A percentile compares a stretch with the other conserved stretches of the same genome.
These are phyloP conservation scores for Psilocybe cubensis DNA, from an alignment of 768 basidiomycete genomes.

Conservation along the genomic window DNA sequence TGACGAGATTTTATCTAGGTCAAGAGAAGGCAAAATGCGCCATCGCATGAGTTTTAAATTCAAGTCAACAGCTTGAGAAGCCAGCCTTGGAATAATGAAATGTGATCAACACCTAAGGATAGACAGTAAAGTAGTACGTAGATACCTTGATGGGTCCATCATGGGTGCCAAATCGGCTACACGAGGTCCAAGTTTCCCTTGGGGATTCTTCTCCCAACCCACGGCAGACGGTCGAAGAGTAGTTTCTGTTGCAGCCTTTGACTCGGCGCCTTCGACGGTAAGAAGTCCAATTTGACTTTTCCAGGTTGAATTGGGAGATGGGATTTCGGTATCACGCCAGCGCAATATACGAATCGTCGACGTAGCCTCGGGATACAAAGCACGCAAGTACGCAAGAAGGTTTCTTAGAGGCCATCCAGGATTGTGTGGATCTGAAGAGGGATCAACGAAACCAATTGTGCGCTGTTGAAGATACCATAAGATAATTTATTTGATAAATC, in stretches of 20 bases:
- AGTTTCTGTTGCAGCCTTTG: slow-evolving; percentile 11
- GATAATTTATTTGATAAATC: background rate
- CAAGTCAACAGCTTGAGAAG: slow-evolving; percentile 96
- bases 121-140: background rate
- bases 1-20: slow-evolving; percentile 83
- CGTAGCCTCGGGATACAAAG: slow-evolving; percentile 54
- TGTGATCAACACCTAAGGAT: background rate
- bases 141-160: slow-evolving; percentile 91
- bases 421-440: slow-evolving; percentile 73
- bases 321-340: slow-evolving; percentile 71
- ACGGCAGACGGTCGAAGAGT: slow-evolving; percentile 62
- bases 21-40: slow-evolving; percentile 88
- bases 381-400: slow-evolving; percentile 79
- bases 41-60: slow-evolving; percentile 98
- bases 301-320: slow-evolving; percentile 45
- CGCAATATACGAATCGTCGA: slow-evolving; percentile 66
- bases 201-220: slow-evolving; percentile 94
- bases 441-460: slow-evolving; percentile 77
- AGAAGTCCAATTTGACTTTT: slow-evolving; percentile 69
- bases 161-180: slow-evolving; percentile 91
- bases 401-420: slow-evolving; percentile 96
- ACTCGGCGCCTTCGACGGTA: slow-evolving; percentile 28
- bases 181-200: slow-evolving; percentile 86
- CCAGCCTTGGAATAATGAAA: slow-evolving; percentile 57
- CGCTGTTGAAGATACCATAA: slow-evolving; percentile 23